A percentile compares a stretch with the other conserved stretches of the same genome.
Conservation (phyloP, 257 asterid genomes). For the Fraxinus excelsior region DNA sequence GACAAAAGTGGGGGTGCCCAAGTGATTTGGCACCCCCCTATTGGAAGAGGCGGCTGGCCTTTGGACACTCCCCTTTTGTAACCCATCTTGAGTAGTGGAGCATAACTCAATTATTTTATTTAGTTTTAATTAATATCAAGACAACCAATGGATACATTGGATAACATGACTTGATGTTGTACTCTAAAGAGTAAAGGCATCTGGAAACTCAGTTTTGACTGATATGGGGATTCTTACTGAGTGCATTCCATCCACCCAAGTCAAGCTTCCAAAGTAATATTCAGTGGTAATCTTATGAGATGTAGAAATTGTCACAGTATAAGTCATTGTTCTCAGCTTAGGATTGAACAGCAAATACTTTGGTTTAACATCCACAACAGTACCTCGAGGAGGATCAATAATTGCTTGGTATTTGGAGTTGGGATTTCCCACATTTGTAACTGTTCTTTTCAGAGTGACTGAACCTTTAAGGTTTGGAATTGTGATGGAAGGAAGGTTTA, state of each 20-base stretch:
- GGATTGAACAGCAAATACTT: slow-evolving; percentile 27
- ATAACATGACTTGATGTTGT: no score
- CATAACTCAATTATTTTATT: no score
- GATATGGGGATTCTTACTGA: slow-evolving; percentile 33
- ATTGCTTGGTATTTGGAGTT: slow-evolving; percentile 30
- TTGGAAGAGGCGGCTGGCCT: no score
- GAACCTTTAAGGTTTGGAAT: slow-evolving; percentile 26
- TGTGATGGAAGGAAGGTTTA: slow-evolving; percentile 48
- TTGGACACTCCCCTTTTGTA: no score
- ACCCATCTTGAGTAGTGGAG: no score
- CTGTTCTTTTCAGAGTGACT: slow-evolving; percentile 25
- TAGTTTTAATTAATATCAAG: no score
- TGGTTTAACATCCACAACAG: slow-evolving; percentile 34
- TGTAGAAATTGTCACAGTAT: slow-evolving; percentile 21
- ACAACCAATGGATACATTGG: no score
- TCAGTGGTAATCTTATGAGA: slow-evolving; percentile 24
- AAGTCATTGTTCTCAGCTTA: slow-evolving; percentile 23
- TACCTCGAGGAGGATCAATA: slow-evolving; percentile 31
- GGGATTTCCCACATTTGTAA: slow-evolving; percentile 43
- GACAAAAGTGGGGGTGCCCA: no score
- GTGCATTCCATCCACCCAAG: slow-evolving; percentile 36
- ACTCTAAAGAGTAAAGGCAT: neutral
- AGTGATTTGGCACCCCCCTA: no score
- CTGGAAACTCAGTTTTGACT: slow-evolving; percentile 27
- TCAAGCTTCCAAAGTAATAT: slow-evolving; percentile 40